A percentile compares a stretch with the other conserved stretches of the same genome.
phyloP scores from a whole-genome alignment of 768 basidiomycete genomes.

The Rhodotorula diobovata region DNA sequence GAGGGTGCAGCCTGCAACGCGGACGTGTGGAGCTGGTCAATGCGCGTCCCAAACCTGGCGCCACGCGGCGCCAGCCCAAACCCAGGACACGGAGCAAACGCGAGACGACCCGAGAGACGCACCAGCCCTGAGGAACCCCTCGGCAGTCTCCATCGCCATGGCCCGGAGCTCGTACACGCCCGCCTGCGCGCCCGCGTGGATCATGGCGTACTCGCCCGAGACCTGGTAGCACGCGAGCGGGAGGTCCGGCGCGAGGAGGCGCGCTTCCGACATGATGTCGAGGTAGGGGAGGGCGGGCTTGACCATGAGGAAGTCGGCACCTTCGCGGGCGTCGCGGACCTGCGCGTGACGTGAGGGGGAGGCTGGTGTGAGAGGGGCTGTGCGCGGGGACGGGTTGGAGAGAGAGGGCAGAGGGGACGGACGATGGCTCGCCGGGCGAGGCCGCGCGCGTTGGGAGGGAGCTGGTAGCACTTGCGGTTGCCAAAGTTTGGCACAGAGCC shows the following conservation, averaged over 20 bases:
- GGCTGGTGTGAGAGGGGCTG: too few relatives aligned
- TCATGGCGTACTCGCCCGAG: constrained; percentile 95
- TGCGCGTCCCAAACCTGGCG: neutral
- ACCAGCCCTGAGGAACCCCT: constrained; percentile 86
- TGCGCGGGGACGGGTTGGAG: too few relatives aligned
- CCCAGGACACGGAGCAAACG: neutral
- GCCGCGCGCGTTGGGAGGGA: constrained; percentile 80
- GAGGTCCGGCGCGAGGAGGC: constrained; percentile 69
- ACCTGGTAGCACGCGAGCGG: constrained; percentile 98
- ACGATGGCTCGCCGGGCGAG: constrained; percentile 91
- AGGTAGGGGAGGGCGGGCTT: constrained; percentile 95
- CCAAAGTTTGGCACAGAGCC: constrained; percentile 93
- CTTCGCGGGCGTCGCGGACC: constrained; percentile 82
- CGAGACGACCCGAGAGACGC: constrained; percentile 42
- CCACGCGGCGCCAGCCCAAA: neutral
- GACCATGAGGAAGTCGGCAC: constrained; percentile 98
- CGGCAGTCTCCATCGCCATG: constrained; percentile 91
- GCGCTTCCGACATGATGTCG: constrained; percentile 85
- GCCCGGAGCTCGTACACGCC: constrained; percentile 86
- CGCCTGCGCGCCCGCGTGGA: constrained; percentile 84
- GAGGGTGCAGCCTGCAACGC: constrained; percentile 66
- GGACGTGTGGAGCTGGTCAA: too few relatives aligned
- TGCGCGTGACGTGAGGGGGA: constrained; percentile 46
- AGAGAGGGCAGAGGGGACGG: constrained; percentile 32
- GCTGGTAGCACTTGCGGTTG: constrained; percentile 95